These are phyloP conservation scores for Saussurea involucrata DNA, from an alignment of 129 eudicot genomes.

Conservation along the genomic window DNA sequence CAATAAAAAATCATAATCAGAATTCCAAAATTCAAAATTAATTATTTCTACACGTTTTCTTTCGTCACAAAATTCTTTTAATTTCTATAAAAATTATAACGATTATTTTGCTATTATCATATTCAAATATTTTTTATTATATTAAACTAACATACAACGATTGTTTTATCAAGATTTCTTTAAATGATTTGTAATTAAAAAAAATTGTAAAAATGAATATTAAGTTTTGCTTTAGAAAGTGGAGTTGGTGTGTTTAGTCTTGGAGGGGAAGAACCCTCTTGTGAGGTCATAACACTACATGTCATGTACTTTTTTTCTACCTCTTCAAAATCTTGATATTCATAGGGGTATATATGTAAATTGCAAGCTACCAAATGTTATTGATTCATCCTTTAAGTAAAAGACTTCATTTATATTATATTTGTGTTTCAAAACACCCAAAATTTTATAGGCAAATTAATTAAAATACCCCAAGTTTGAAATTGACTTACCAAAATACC, in stretches of 20 bases:
- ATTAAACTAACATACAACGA: neutral
- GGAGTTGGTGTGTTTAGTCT: constrained; percentile 47
- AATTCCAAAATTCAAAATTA: too few species aligned
- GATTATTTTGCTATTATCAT: neutral
- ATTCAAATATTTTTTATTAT: neutral
- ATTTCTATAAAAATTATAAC: neutral
- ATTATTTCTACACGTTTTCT: neutral
- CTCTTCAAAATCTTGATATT: neutral
- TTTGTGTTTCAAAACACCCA: neutral
- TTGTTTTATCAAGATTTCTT: neutral
- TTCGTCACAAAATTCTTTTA: neutral
- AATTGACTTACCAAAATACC: too few species aligned
- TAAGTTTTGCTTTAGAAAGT: constrained; percentile 22
- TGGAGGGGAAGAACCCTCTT: constrained; percentile 19
- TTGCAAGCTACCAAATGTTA: neutral
- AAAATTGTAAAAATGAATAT: neutral
- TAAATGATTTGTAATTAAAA: neutral
- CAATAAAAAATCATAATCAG: neutral
- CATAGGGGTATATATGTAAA: neutral
- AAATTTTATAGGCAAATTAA: too few species aligned
- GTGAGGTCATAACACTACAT: constrained; percentile 2
- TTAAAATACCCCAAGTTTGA: too few species aligned
- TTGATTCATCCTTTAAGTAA: neutral
- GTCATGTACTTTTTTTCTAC: constrained; percentile 10
- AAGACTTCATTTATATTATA: neutral